phyloP scores from a whole-genome alignment of 768 basidiomycete genomes.

The Saitozyma podzolica region DNA sequence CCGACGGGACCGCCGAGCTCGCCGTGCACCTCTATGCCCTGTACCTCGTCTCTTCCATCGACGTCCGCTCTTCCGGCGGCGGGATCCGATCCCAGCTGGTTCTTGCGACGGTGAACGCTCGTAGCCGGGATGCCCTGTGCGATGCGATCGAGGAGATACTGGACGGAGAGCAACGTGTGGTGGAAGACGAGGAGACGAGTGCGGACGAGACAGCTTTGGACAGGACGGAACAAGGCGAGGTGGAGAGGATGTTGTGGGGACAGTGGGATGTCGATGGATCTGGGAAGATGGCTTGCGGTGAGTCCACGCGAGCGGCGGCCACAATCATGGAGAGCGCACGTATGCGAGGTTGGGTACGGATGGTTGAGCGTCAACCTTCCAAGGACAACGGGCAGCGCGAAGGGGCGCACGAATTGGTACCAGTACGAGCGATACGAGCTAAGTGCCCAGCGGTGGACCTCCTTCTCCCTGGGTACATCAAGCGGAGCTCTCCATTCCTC shows the following conservation, averaged over 20 bases:
- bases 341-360: too few relatives aligned
- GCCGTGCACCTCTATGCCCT: conserved; percentile 22
- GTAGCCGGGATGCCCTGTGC: conserved; percentile 1
- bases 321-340: too few relatives aligned
- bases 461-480: conserved; percentile 6
- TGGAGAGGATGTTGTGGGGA: conserved; percentile 2
- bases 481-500: neutral
- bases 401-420: neutral
- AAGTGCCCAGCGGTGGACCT: conserved; percentile 10
- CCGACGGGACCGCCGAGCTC: conserved; percentile 4
- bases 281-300: neutral
- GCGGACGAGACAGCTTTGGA: conserved; percentile 18
- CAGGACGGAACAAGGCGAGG: conserved; percentile 9
- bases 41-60: conserved; percentile 2
- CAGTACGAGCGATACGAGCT: neutral
- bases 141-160: conserved; percentile 24
- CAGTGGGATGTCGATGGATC: conserved; percentile 3
- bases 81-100: neutral
- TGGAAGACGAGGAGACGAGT: conserved; percentile 5
- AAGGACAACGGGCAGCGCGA: neutral
- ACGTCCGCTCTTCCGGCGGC: neutral
- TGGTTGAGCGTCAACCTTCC: too few relatives aligned
- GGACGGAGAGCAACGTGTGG: conserved; percentile 7
- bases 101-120: neutral
- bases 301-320: too few relatives aligned